Evolutionary conservation across 257 asterid genomes (phyloP).

Genomic region (Salvia miltiorrhiza): DNA sequence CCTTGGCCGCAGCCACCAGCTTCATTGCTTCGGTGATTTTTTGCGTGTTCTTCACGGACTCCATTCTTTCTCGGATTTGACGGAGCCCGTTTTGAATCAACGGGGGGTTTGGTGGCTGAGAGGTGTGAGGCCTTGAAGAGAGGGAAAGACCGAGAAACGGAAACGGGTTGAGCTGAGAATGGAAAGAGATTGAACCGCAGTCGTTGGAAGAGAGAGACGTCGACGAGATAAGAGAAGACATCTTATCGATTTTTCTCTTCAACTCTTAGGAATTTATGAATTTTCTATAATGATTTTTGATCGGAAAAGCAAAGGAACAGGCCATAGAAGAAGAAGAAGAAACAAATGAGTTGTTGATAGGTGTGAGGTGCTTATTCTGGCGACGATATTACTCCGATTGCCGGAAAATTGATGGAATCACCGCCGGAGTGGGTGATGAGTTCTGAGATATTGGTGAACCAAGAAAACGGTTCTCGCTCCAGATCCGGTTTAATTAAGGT

Average conservation of each 20-base stretch:
- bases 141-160: conserved; percentile 3
- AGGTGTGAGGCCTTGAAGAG: conserved; percentile 11
- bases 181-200: conserved; percentile 26
- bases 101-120: not conserved
- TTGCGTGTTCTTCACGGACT: conserved; percentile 55
- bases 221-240: conserved; percentile 25
- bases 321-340: not conserved
- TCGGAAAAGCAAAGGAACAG: not conserved
- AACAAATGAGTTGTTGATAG: not conserved
- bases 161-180: conserved; percentile 36
- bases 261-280: not conserved
- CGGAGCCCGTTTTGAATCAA: conserved; percentile 49
- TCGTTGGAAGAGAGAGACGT: conserved; percentile 12
- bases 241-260: not conserved
- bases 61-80: conserved; percentile 54
- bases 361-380: not conserved
- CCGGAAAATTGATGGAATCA: not conserved
- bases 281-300: not conserved
- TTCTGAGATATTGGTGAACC: not conserved
- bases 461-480: not conserved
- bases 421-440: not conserved
- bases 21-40: conserved; percentile 77
- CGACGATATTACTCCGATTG: not conserved
- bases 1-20: conserved; percentile 71
- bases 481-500: not conserved